Evolutionary conservation across 257 asterid genomes (phyloP).

Genomic region (Capsicum pubescens): DNA sequence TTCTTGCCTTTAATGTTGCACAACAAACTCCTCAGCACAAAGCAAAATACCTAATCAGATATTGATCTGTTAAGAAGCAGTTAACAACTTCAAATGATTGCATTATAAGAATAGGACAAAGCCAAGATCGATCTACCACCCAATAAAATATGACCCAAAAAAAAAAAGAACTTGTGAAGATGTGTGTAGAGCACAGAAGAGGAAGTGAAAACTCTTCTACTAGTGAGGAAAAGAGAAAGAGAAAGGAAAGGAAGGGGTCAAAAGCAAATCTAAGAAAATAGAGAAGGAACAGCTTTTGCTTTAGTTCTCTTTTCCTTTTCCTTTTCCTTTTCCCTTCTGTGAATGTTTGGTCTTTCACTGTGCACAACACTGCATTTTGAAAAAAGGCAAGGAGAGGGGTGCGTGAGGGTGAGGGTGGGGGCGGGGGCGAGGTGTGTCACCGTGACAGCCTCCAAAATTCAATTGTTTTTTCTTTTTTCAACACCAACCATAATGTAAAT

Average conservation of each 20-base stretch:
- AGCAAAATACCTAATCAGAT: too few species aligned
- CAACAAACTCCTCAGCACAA: neutral
- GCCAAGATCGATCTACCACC: slow-evolving; percentile 19
- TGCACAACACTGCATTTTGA: slow-evolving; percentile 10
- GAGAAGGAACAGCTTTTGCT: slow-evolving; percentile 54
- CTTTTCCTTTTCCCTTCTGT: slow-evolving; percentile 32
- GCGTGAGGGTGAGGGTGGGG: too few species aligned
- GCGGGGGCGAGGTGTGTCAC: slow-evolving; percentile 13
- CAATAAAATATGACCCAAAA: neutral
- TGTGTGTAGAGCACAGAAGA: slow-evolving; percentile 17
- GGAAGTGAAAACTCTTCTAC: slow-evolving; percentile 18
- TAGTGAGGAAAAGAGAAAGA: slow-evolving; percentile 2
- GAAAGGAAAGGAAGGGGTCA: slow-evolving; percentile 28
- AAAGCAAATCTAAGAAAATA: slow-evolving; percentile 42
- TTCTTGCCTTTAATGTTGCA: neutral
- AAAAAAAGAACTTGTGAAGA: neutral
- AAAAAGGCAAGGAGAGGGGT: neutral
- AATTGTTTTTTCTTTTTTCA: neutral
- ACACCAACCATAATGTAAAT: slow-evolving; percentile 1
- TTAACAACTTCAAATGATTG: neutral
- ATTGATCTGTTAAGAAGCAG: too few species aligned
- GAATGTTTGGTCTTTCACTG: slow-evolving; percentile 37
- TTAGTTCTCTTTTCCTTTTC: slow-evolving; percentile 32
- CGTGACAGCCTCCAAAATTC: slow-evolving; percentile 27
- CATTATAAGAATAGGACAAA: slow-evolving; percentile 7